Base-by-base conservation (phyloP, 1,284 basidiomycete species). In the Sanghuangporus sanghuang region DNA sequence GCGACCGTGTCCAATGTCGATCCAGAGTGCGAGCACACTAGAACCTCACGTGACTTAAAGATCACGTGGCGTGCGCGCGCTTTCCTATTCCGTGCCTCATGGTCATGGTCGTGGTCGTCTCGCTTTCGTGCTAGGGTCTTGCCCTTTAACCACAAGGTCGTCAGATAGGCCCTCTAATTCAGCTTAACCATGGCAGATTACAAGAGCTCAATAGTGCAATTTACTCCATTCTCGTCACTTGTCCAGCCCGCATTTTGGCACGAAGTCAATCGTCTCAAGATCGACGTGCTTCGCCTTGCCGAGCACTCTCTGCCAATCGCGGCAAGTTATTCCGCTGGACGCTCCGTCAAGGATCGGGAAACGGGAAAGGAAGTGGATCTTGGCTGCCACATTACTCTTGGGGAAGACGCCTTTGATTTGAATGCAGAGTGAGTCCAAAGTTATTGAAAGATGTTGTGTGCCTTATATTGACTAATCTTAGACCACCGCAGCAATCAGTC, bases 191-290 rank as follows among this genome's bases (percentile, higher is more conserved):
- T 63, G 62, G 8, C 50, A 16, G 23, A 38, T 9, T 1, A 55
- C 4, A 52, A 53, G 46, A 46, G 27, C 39, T 23, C 53, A 11
- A 58, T 90, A 70, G 80, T 96, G 35, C 93, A 96, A 74, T 98
- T 98, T 72, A 81, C 89, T 36, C 95, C 95, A 0, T 87, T 98
- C 68, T 81, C 87, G 6, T 95, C 95, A 0, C 82, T 92, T 59
- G 91, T 97, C 2, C 87, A 95, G 67, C 95, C 96, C 0, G 82
- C 87, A 2, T 96, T 98, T 75, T 99, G 96, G 96, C 91, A 97
- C 67, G 85, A 90, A 59, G 86, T 99, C 48, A 91, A 94, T 0
- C 78, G 85, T 32, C 78, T 95, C 75, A 99, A 99, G 81, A 89
- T 99, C 68, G 93, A 98, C 74, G 87, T 92, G 36, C 85, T 96